phyloP scores from a whole-genome alignment of 2,329 filamentous ascomycete species.

The Paramyrothecium sp. region DNA sequence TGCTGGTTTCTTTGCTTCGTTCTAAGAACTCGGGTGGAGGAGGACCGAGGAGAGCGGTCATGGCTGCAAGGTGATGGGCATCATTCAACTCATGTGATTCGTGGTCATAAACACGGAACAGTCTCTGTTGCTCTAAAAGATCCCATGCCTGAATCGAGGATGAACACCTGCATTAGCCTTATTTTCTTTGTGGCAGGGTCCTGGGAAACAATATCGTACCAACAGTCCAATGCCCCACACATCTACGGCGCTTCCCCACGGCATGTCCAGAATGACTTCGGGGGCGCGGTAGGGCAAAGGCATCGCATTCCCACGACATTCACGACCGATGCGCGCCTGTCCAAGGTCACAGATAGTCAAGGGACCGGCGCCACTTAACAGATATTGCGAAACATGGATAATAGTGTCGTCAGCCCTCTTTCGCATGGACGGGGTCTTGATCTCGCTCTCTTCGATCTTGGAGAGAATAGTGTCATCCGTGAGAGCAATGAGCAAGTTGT shows the following conservation, averaged over 20 bases:
- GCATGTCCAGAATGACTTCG: constrained; percentile 33
- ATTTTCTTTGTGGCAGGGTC: too few relatives aligned
- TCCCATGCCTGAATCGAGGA: constrained; percentile 19
- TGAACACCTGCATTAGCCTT: too few relatives aligned
- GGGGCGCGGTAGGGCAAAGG: constrained; percentile 30
- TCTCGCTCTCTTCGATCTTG: constrained; percentile 27
- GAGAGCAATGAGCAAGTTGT: constrained; percentile 33
- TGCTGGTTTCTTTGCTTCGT: constrained; percentile 14
- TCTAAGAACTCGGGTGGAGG: constrained; percentile 21
- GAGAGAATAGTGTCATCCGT: constrained; percentile 25
- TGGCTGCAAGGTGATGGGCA: constrained; percentile 23
- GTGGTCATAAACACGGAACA: constrained; percentile 21
- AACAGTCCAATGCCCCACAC: constrained; percentile 33
- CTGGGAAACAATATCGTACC: constrained; percentile 16
- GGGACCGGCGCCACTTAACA: constrained; percentile 25
- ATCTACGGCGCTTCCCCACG: constrained; percentile 30
- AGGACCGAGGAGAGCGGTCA: constrained; percentile 24
- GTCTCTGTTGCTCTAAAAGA: constrained; percentile 14
- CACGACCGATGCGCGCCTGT: constrained; percentile 28
- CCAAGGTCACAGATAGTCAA: constrained; percentile 33
- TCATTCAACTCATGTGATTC: constrained; percentile 19
- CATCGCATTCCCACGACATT: constrained; percentile 22
- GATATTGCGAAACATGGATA: constrained; percentile 29
- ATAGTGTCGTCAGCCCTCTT: constrained; percentile 22
- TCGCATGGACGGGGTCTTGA: constrained; percentile 24